A percentile compares a stretch with the other conserved stretches of the same genome.
phyloP scores from a whole-genome alignment of 768 basidiomycete species.

The Boletus reticuloceps region DNA sequence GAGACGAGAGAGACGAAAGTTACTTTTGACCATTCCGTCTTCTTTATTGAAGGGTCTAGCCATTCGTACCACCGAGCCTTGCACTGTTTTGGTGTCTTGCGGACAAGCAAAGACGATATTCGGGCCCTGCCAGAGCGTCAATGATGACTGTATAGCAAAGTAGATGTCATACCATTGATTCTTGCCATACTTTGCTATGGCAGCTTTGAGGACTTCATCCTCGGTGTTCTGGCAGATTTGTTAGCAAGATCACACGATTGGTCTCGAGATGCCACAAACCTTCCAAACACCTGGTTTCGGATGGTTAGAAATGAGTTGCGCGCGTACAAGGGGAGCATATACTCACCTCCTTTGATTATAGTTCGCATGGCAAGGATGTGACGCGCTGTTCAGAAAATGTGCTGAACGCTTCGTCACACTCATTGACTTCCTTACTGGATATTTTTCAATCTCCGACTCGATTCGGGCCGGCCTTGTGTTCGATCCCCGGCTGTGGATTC shows the following conservation, averaged over 20 bases:
- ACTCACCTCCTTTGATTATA: constrained; percentile 85
- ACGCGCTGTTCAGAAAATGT: background rate
- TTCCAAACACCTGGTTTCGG: constrained; percentile 71
- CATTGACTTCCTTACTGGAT: background rate
- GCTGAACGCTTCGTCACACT: constrained; percentile 6
- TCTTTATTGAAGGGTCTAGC: constrained; percentile 99
- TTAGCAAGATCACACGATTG: background rate
- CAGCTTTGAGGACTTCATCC: constrained; percentile 98
- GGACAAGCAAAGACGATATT: constrained; percentile 94
- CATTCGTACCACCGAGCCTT: constrained; percentile 99
- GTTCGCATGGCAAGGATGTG: constrained; percentile 61
- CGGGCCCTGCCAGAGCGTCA: constrained; percentile 66
- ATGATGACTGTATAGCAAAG: background rate
- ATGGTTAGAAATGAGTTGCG: constrained; percentile 1
- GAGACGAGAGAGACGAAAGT: constrained; percentile 6
- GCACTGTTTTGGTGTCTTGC: constrained; percentile 99
- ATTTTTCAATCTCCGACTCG: constrained; percentile 21
- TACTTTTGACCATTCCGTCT: constrained; percentile 99
- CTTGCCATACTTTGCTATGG: constrained; percentile 96
- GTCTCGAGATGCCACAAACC: constrained; percentile 38
- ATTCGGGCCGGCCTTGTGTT: background rate
- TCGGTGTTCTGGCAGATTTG: constrained; percentile 71
- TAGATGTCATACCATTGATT: constrained; percentile 72
- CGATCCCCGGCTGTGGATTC: background rate
- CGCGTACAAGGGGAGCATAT: background rate